A percentile compares a stretch with the other conserved stretches of the same genome.
phyloP scores from a whole-genome alignment of 352 stramenopile genomes.

The Globisporangium cederbergense region DNA sequence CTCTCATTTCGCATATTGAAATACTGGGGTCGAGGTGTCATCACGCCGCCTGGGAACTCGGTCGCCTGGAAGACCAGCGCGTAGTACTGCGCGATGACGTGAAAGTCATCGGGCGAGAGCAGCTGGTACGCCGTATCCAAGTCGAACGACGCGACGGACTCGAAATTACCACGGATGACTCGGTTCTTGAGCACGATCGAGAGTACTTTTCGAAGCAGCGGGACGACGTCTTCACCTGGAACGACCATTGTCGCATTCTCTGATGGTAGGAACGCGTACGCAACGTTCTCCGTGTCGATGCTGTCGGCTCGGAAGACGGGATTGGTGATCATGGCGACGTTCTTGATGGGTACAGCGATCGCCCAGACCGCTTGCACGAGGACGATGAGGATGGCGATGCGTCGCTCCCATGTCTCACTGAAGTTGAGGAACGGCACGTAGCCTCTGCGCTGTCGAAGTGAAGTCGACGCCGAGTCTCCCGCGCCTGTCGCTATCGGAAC shows the following conservation, averaged over 20 bases:
- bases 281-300: conserved; percentile 12
- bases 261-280: conserved; percentile 9
- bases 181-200: conserved; percentile 20
- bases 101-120: conserved; percentile 26
- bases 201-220: conserved; percentile 22
- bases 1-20: conserved; percentile 7
- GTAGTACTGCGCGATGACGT: conserved; percentile 28
- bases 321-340: conserved; percentile 33
- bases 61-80: conserved; percentile 30
- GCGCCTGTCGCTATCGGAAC: not conserved
- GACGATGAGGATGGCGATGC: conserved; percentile 19
- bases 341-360: conserved; percentile 39
- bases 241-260: conserved; percentile 8
- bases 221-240: conserved; percentile 16
- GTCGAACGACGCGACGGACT: conserved; percentile 21
- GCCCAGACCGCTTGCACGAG: conserved; percentile 28
- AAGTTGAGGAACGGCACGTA: not conserved
- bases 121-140: conserved; percentile 29
- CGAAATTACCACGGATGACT: conserved; percentile 25
- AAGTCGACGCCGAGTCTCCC: not conserved
- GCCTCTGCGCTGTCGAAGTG: not conserved
- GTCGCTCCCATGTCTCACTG: conserved; percentile 15
- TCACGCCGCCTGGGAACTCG: conserved; percentile 28
- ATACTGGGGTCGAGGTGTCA: conserved; percentile 22
- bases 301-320: conserved; percentile 27